Base-by-base conservation (phyloP, 1,284 basidiomycete genomes). In the Gomphus bonarii region DNA sequence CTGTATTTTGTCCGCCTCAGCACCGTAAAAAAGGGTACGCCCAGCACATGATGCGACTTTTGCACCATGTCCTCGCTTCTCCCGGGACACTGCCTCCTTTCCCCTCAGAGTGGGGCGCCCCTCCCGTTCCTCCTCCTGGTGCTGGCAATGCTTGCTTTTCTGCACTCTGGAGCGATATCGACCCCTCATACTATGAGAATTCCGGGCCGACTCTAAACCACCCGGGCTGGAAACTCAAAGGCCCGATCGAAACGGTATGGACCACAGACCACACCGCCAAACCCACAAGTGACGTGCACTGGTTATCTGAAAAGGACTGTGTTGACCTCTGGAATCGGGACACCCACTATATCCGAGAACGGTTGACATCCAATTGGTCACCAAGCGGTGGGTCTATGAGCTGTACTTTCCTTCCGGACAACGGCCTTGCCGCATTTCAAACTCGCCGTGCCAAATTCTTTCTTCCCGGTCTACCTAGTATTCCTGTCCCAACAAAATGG, bases 111-210 rank as follows among this genome's bases (percentile, higher is more conserved):
- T 76, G 74, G 74, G 74, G 74, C 10, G 28, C 65, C 12, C 70
- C 72, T 18, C 72, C 72, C 6, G 61, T 64, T 53, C 20, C 59
- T 28, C 58, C 63, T 3, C 43, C 48, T 5, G 59, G 61, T 16
- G 59, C 65, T 5, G 16, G 68, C 8, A 63, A 72, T 54, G 75
- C 67, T 1, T 59, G 63, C 6, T 79, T 82, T 61, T 82, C 81
- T 1, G 74, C 75, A 10, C 69, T 87, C 5, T 86, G 80, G 67
- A 85, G 81, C 64, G 84, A 85, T 62, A 69, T 86, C 30, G 83
- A 83, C 3, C 57, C 61, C 7, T 62, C 70, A 1, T 82, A 83
- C 65, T 87, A 86, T 65, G 61, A 60, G 5, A 58, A 62, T 2
- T 75, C 75, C 57, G 79, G 80, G 0, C 72, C 73, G 7, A 62